Evolutionary conservation across 805 yeast species (phyloP).

Genomic region (Yarrowia yakushimensis): DNA sequence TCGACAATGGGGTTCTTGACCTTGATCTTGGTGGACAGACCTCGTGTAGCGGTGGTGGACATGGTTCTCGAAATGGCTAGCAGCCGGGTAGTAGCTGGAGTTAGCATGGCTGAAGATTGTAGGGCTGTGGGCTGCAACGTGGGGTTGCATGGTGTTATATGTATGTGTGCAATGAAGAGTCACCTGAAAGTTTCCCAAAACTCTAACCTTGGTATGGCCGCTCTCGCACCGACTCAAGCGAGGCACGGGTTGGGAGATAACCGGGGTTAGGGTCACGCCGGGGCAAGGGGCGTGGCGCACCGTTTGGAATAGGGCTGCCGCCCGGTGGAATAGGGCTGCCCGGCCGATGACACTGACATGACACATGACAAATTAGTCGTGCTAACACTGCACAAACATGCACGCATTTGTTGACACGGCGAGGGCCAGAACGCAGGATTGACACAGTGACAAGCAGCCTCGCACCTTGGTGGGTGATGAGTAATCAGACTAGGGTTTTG

Average conservation of each 20-base stretch:
- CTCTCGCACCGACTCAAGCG: background rate
- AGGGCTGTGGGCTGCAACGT: background rate
- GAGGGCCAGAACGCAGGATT: too few relatives aligned
- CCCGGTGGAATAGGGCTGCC: background rate
- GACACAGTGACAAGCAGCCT: too few relatives aligned
- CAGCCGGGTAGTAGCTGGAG: slow-evolving; percentile 22
- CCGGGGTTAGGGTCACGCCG: background rate
- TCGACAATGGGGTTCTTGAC: slow-evolving; percentile 91
- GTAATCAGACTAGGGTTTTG: too few relatives aligned
- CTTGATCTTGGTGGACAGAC: slow-evolving; percentile 50
- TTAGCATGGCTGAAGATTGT: background rate
- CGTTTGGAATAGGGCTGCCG: background rate
- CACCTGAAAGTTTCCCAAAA: background rate
- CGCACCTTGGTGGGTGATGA: too few relatives aligned
- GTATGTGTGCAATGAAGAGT: slow-evolving; percentile 6
- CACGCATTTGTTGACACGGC: too few relatives aligned
- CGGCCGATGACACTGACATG: too few relatives aligned
- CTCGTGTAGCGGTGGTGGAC: slow-evolving; percentile 25
- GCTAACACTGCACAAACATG: too few relatives aligned
- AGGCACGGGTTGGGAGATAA: too few relatives aligned
- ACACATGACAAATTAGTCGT: too few relatives aligned
- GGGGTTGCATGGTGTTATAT: slow-evolving; percentile 13
- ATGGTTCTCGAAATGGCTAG: slow-evolving; percentile 22
- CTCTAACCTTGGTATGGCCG: background rate
- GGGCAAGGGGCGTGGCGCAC: too few relatives aligned